Conservation (phyloP, 2,329 filamentous ascomycete genomes). For the Colletotrichum theobromicola region DNA sequence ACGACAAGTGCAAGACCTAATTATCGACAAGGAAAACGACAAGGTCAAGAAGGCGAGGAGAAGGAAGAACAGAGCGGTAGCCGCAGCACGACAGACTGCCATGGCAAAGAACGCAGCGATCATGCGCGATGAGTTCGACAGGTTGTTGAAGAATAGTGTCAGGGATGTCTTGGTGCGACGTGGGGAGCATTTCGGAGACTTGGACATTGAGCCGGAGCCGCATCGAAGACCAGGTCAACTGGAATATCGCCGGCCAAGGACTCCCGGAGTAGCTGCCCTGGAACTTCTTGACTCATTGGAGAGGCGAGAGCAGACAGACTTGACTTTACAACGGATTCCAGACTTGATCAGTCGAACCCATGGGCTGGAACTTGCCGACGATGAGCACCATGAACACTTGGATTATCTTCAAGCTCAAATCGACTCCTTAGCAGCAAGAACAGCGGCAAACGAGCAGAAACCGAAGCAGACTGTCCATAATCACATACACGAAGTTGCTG, state of each 20-base stretch:
- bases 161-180: background rate
- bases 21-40: fast-evolving
- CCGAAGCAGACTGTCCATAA: background rate
- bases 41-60: background rate
- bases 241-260: background rate
- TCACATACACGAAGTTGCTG: background rate
- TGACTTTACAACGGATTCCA: background rate
- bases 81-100: background rate
- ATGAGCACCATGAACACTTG: background rate
- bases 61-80: background rate
- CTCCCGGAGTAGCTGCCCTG: background rate
- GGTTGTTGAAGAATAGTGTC: background rate
- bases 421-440: background rate
- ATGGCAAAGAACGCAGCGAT: fast-evolving
- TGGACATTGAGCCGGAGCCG: background rate
- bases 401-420: background rate
- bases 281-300: background rate
- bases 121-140: background rate
- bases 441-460: background rate
- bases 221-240: background rate
- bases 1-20: background rate
- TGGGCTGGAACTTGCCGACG: background rate
- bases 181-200: background rate
- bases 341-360: background rate
- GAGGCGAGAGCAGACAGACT: background rate